Evolutionary conservation across 768 basidiomycete species (phyloP).

Genomic region (Russula emetica): DNA sequence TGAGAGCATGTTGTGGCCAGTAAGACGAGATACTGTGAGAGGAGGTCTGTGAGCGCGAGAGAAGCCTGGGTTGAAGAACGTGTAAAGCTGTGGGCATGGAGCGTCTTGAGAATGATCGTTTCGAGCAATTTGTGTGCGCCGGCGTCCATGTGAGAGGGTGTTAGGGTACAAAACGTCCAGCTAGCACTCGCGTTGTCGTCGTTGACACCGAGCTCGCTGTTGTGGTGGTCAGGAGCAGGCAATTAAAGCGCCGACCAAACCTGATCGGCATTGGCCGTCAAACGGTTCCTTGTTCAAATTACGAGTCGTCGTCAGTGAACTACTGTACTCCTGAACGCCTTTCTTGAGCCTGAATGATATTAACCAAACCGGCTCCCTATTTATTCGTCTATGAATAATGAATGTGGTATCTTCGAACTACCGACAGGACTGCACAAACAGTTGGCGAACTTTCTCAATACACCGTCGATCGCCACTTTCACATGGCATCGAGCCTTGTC

Average conservation of each 20-base stretch:
- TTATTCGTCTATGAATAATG: too few relatives aligned
- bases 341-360: neutral
- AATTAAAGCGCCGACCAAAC: slow-evolving; percentile 27
- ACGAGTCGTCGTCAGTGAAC: too few relatives aligned
- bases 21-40: slow-evolving; percentile 67
- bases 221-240: slow-evolving; percentile 29
- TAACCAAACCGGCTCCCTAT: neutral
- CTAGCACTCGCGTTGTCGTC: slow-evolving; percentile 24
- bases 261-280: slow-evolving; percentile 16
- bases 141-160: slow-evolving; percentile 42
- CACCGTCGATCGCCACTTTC: neutral
- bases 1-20: slow-evolving; percentile 63
- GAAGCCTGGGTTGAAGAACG: slow-evolving; percentile 71
- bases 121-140: slow-evolving; percentile 61
- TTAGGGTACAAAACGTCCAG: neutral
- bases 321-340: too few relatives aligned
- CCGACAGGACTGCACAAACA: neutral
- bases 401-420: too few relatives aligned
- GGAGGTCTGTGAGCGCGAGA: slow-evolving; percentile 65
- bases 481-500: neutral
- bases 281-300: too few relatives aligned
- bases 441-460: neutral
- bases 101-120: slow-evolving; percentile 59
- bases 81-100: slow-evolving; percentile 75
- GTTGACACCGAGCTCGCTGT: slow-evolving; percentile 26